Percentiles rank a stretch among this genome's conserved stretches.
Evolutionary conservation across 2,329 filamentous ascomycete species (phyloP).

Genomic region (Xylaria sp.): DNA sequence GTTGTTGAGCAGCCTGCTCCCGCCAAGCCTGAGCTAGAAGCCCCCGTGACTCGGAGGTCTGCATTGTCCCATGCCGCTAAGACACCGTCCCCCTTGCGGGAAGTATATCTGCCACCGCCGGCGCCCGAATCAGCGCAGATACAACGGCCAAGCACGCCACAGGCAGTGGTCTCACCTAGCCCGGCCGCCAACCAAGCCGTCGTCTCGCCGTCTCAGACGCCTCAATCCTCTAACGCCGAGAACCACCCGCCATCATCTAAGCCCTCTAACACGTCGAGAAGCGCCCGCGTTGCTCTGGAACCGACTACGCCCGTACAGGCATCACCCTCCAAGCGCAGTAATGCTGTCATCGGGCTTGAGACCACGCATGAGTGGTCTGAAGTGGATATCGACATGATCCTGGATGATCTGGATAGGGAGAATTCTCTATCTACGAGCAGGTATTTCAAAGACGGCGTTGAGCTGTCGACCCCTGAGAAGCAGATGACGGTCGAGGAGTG

Average conservation of each 20-base stretch:
- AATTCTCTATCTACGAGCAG: conserved; percentile 39
- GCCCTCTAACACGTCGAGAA: conserved; percentile 42
- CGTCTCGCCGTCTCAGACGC: conserved; percentile 60
- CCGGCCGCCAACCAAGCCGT: conserved; percentile 49
- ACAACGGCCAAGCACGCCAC: conserved; percentile 40
- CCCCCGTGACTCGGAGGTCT: conserved; percentile 21
- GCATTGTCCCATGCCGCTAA: conserved; percentile 15
- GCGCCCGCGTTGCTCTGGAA: conserved; percentile 43
- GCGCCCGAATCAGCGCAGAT: conserved; percentile 23
- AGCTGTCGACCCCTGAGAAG: conserved; percentile 71
- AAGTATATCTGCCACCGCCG: conserved; percentile 30
- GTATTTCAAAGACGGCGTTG: conserved; percentile 50
- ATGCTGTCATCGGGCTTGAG: conserved; percentile 50
- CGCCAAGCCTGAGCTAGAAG: conserved; percentile 18
- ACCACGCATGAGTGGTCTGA: conserved; percentile 63
- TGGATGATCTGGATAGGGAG: conserved; percentile 50
- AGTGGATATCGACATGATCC: conserved; percentile 69
- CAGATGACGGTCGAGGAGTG: conserved; percentile 92
- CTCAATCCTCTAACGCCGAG: conserved; percentile 74
- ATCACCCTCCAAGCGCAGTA: conserved; percentile 60
- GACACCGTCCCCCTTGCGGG: conserved; percentile 15
- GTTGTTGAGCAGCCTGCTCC: conserved; percentile 17
- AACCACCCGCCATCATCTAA: conserved; percentile 69
- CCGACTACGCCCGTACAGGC: conserved; percentile 45
- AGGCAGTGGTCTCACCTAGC: conserved; percentile 39